phyloP scores from a whole-genome alignment of 31 red algal species.

The Odonthalia washingtoniensis region DNA sequence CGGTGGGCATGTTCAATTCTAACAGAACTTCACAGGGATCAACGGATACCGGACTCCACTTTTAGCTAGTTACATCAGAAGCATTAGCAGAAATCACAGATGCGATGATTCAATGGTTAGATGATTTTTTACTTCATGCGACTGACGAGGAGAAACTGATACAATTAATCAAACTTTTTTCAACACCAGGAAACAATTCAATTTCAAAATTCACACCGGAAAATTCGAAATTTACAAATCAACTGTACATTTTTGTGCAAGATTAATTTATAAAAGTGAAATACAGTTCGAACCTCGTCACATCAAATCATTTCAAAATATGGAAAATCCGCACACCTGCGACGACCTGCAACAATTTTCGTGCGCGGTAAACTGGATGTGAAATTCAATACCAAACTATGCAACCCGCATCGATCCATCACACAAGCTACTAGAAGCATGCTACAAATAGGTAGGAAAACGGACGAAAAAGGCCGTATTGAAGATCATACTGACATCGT shows the following conservation, averaged over 20 bases:
- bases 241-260: not conserved
- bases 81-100: not conserved
- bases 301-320: no score
- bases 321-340: no score
- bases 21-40: slow-evolving; percentile 2
- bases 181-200: not conserved
- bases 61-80: not conserved
- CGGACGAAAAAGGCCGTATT: not conserved
- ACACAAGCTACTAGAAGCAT: slow-evolving; percentile 24
- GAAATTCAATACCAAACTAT: not conserved
- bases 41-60: slow-evolving; percentile 51
- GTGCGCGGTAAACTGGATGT: slow-evolving; percentile 49
- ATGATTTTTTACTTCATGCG: slow-evolving; percentile 43
- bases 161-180: not conserved
- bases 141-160: slow-evolving; percentile 6
- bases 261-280: not conserved
- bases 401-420: slow-evolving; percentile 8
- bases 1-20: slow-evolving; percentile 11
- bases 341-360: no score
- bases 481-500: slow-evolving; percentile 5
- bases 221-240: not conserved
- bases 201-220: not conserved
- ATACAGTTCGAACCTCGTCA: not conserved
- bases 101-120: slow-evolving; percentile 42
- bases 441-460: slow-evolving; percentile 24